Evolutionary conservation across 1,284 basidiomycete species (phyloP), one percentile per base, ranked within the genome.

Genomic region (Meira nashicola): DNA sequence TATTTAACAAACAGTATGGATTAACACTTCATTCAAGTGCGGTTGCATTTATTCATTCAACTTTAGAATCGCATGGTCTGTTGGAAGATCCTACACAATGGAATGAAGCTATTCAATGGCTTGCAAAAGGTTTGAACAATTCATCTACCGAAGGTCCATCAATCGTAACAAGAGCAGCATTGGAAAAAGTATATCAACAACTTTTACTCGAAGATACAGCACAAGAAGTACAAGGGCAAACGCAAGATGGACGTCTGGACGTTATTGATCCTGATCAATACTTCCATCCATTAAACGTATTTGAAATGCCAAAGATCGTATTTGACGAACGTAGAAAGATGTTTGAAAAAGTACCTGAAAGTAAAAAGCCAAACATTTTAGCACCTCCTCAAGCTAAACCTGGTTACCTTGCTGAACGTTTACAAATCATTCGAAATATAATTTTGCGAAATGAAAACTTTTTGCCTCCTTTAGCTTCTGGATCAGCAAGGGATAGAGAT

Each of bases 261-360:
- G 80, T 86, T 23, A 82, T 92, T 23, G 91, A 95, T 66, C 87
- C 90, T 7, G 88, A 92, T 49, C 85, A 85, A 23, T 90, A 94
- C 77, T 82, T 98, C 50, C 86, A 86, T 65, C 83, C 97, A 59
- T 82, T 97, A 39, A 86, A 95, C 76, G 87, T 93, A 10, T 96
- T 93, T 69, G 88, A 92, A 39, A 95, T 97, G 90, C 94, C 94
- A 0, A 81, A 86, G 9, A 89, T 92, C 85, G 84, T 87, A 68
- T 98, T 92, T 85, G 91, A 92, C 39, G 81, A 83, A 21, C 87
- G 92, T 68, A 82, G 90, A 61, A 87, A 87, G 54, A 86, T 88
- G 1, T 95, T 94, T 71, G 89, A 90, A 39, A 54, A 23, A 25
- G 15, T 12, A 21, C 9, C 15, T 15, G 25, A n/a, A 17, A 56